A percentile compares a stretch with the other conserved stretches of the same genome.
Evolutionary conservation across 805 yeast species (phyloP).

Genomic region (Clavispora asparagi): DNA sequence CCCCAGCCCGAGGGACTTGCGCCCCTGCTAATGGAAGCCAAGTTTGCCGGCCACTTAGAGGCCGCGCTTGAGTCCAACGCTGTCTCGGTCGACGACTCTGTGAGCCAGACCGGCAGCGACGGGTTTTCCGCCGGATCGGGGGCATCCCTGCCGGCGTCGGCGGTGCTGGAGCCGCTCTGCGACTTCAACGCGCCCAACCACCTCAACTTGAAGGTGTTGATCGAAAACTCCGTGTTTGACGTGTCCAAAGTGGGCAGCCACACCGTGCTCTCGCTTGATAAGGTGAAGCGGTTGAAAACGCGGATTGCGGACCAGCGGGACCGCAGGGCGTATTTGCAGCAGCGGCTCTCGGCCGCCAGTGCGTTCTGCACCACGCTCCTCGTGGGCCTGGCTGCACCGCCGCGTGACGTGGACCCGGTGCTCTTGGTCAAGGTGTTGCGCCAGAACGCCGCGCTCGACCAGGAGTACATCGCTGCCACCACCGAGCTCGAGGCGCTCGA

Average conservation of each 20-base stretch:
- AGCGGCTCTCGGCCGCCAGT: constrained; percentile 27
- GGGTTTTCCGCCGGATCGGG: constrained; percentile 9
- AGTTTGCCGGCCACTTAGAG: constrained; percentile 34
- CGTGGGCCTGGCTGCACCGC: constrained; percentile 9
- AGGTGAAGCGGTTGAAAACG: constrained; percentile 24
- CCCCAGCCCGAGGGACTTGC: constrained; percentile 1
- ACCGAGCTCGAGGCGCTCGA: constrained; percentile 26
- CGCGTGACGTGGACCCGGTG: constrained; percentile 21
- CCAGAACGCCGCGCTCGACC: constrained; percentile 27
- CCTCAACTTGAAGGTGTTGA: constrained; percentile 37
- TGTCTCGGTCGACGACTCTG: constrained; percentile 8
- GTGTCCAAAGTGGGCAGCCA: constrained; percentile 29
- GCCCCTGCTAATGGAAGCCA: constrained; percentile 21
- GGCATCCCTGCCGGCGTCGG: constrained; percentile 16
- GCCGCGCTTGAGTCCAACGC: constrained; percentile 4
- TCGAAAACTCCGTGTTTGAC: constrained; percentile 42
- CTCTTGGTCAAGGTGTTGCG: constrained; percentile 28
- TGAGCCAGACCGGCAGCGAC: constrained; percentile 8
- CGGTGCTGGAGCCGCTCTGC: constrained; percentile 7
- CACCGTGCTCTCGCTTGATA: constrained; percentile 26
- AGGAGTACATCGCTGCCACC: constrained; percentile 20
- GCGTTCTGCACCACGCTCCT: constrained; percentile 28
- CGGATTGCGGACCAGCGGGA: constrained; percentile 26
- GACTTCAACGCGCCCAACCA: constrained; percentile 22
- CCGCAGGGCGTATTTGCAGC: constrained; percentile 24